A percentile compares a stretch with the other conserved stretches of the same genome.
These are phyloP conservation scores for Colletotrichum gigasporum DNA, from an alignment of 2,329 filamentous ascomycete genomes.

Conservation along the genomic window DNA sequence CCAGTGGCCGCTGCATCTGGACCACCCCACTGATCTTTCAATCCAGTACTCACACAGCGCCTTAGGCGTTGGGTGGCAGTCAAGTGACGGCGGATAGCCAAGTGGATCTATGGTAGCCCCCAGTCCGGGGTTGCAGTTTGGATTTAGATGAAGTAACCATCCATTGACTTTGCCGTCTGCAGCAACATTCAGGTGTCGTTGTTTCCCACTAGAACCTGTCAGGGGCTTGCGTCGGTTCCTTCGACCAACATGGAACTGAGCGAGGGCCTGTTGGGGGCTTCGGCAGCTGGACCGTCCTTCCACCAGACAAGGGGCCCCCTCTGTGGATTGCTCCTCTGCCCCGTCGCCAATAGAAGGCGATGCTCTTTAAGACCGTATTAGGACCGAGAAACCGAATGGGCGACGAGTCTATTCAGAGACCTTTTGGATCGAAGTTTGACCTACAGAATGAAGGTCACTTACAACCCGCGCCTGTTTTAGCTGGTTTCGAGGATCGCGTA, in stretches of 20 bases:
- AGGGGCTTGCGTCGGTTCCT: not conserved
- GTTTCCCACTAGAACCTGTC: not conserved
- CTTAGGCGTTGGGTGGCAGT: not conserved
- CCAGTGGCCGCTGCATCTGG: not conserved
- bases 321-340: no score
- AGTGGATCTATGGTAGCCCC: not conserved
- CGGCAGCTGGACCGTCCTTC: conserved; percentile 24
- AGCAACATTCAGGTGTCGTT: not conserved
- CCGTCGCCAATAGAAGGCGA: not conserved
- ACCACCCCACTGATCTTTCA: not conserved
- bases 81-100: conserved; percentile 8
- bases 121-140: not conserved
- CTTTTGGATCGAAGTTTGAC: no score
- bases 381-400: not conserved
- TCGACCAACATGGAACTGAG: not conserved
- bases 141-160: not conserved
- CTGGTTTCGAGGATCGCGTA: no score
- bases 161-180: not conserved
- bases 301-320: not conserved
- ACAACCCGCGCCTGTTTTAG: no score
- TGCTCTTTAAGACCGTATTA: not conserved
- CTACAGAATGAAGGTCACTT: no score
- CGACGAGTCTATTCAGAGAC: no score
- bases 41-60: not conserved
- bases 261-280: not conserved